A percentile compares a stretch with the other conserved stretches of the same genome.
These are phyloP conservation scores for Tetrahymena malaccensis DNA, from an alignment of 73 alveolate species.

Conservation along the genomic window DNA sequence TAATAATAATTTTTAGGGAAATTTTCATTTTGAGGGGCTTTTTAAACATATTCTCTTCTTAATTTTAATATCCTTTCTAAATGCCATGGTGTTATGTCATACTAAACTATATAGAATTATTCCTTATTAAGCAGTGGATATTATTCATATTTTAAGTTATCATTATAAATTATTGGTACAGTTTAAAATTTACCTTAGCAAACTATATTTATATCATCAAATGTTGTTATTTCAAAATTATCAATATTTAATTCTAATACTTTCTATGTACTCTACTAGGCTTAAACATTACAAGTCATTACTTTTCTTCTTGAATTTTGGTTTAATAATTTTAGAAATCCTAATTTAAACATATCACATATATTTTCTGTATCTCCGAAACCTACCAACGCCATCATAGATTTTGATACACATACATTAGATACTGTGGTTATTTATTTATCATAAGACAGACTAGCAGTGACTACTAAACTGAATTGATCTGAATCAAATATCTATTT, in stretches of 20 bases:
- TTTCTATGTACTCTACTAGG: neutral
- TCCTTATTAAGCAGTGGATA: neutral
- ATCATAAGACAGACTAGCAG: neutral
- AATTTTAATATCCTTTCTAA: neutral
- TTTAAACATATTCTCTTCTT: neutral
- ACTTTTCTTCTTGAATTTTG: neutral
- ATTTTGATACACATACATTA: neutral
- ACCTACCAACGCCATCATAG: neutral
- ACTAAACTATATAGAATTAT: too few species aligned
- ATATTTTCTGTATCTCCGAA: neutral
- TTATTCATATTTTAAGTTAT: too few species aligned
- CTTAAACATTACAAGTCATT: neutral
- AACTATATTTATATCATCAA: neutral
- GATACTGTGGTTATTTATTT: neutral
- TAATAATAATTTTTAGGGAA: neutral
- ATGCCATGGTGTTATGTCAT: neutral
- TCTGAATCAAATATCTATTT: neutral
- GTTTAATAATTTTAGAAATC: neutral
- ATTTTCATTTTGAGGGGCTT: neutral
- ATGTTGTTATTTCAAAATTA: neutral
- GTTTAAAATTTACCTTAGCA: neutral
- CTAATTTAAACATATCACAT: neutral
- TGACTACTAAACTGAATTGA: neutral
- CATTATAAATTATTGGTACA: neutral
- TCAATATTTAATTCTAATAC: too few species aligned